Conservation (phyloP, 345 rosid species). For the Zanthoxylum bungeanum region DNA sequence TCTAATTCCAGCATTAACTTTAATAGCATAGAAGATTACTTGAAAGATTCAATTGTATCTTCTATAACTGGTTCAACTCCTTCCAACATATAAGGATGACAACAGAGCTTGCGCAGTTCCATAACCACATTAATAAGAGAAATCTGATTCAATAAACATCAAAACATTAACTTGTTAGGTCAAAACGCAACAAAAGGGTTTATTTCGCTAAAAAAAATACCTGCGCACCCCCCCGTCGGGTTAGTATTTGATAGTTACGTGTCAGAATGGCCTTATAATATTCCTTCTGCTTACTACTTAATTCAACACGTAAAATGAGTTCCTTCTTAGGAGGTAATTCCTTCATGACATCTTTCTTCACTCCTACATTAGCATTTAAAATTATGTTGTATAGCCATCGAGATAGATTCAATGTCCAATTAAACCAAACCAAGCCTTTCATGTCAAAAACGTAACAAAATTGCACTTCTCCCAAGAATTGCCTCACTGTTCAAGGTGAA, state of each 20-base stretch:
- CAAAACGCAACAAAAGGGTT: constrained; percentile 8
- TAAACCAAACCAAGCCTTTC: neutral
- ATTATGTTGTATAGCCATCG: constrained; percentile 3
- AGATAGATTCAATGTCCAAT: neutral
- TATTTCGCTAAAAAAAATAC: constrained; percentile 36
- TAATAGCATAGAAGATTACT: constrained; percentile 37
- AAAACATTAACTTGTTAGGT: constrained; percentile 22
- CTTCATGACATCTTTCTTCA: constrained; percentile 98
- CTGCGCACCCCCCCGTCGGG: constrained; percentile 94
- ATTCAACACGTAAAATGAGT: constrained; percentile 92
- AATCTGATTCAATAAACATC: constrained; percentile 48
- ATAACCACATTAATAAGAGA: constrained; percentile 96
- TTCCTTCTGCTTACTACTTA: constrained; percentile 92
- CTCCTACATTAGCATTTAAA: constrained; percentile 58
- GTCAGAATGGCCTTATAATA: constrained; percentile 97
- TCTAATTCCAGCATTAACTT: neutral
- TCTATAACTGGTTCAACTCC: constrained; percentile 86
- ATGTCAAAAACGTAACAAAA: neutral
- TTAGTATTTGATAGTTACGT: constrained; percentile 87
- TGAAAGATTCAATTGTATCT: constrained; percentile 67
- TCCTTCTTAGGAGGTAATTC: constrained; percentile 99
- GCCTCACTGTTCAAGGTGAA: neutral
- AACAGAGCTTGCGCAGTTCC: constrained; percentile 98
- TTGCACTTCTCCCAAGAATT: constrained; percentile 1
- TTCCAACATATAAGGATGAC: constrained; percentile 96